These are phyloP conservation scores for Boletales sp. DNA, from an alignment of 768 basidiomycete genomes.

Conservation along the genomic window DNA sequence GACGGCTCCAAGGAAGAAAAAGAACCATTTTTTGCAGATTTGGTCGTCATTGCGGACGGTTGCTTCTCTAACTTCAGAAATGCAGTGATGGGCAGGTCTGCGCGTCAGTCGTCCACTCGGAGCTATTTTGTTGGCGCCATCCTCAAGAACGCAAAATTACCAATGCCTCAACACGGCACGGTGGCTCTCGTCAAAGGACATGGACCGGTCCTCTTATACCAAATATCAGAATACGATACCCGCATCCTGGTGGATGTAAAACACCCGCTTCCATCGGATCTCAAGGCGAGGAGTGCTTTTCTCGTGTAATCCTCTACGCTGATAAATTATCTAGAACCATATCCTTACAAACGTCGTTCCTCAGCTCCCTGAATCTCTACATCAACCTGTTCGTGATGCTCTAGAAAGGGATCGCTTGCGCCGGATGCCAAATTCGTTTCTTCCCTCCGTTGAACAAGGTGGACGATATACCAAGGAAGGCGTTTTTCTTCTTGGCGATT, in stretches of 20 bases:
- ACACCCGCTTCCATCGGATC: constrained; percentile 73
- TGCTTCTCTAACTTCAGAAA: constrained; percentile 92
- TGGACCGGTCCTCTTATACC: constrained; percentile 92
- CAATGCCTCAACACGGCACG: constrained; percentile 77
- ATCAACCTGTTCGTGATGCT: constrained; percentile 58
- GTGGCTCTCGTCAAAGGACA: constrained; percentile 75
- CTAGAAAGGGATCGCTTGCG: constrained; percentile 79
- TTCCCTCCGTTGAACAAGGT: constrained; percentile 74
- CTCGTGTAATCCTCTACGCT: not conserved
- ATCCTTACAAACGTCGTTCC: constrained; percentile 75
- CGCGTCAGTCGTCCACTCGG: constrained; percentile 50
- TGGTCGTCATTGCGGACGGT: constrained; percentile 90
- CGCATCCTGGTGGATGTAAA: constrained; percentile 93
- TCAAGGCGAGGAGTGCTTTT: constrained; percentile 50
- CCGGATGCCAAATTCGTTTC: constrained; percentile 94
- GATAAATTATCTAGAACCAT: constrained; percentile 43
- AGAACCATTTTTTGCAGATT: constrained; percentile 61
- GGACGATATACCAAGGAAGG: constrained; percentile 52
- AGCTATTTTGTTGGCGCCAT: constrained; percentile 86
- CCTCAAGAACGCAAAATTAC: constrained; percentile 70
- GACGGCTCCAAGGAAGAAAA: constrained; percentile 37
- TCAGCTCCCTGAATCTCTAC: constrained; percentile 73
- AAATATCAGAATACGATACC: constrained; percentile 85
- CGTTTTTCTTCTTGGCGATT: constrained; percentile 85
- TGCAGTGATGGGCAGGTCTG: constrained; percentile 53